Percentiles rank a stretch among this genome's conserved stretches.
Conservation (phyloP, 2,329 filamentous ascomycete genomes). For the Amauroascus verrucosus region DNA sequence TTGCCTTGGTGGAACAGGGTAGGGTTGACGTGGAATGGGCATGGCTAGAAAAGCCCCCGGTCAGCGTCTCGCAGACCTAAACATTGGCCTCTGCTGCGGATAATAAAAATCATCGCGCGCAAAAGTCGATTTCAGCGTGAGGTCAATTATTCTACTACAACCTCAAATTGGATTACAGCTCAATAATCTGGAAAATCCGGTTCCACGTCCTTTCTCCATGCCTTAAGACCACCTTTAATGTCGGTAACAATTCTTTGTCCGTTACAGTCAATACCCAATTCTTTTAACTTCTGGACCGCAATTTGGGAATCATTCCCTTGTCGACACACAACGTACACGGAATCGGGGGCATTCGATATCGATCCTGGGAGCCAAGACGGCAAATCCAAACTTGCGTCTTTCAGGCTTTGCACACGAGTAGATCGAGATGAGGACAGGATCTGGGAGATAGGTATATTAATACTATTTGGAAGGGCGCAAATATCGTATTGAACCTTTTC, state of each 20-base stretch:
- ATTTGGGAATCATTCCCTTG: constrained; percentile 42
- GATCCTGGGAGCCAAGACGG: constrained; percentile 3
- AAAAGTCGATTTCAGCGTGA: neutral
- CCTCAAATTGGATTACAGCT: neutral
- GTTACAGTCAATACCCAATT: constrained; percentile 27
- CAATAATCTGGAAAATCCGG: constrained; percentile 35
- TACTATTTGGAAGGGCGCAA: constrained; percentile 60
- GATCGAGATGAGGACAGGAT: constrained; percentile 26
- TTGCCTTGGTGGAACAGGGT: constrained; percentile 39
- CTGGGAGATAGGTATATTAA: constrained; percentile 47
- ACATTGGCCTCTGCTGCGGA: no score
- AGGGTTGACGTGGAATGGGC: constrained; percentile 43
- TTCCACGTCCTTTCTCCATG: constrained; percentile 37
- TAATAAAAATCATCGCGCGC: neutral
- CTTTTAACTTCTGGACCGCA: constrained; percentile 35
- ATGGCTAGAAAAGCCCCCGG: constrained; percentile 38
- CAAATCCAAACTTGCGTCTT: neutral
- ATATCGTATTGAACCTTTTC: constrained; percentile 78
- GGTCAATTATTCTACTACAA: neutral
- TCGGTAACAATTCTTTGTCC: constrained; percentile 32
- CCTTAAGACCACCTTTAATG: constrained; percentile 34
- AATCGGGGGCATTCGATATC: constrained; percentile 9
- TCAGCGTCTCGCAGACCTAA: constrained; percentile 9
- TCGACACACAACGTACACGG: constrained; percentile 39
- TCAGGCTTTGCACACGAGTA: neutral